Evolutionary conservation across 495 filamentous ascomycete genomes (phyloP).

Genomic region (Penicillium parvum): DNA sequence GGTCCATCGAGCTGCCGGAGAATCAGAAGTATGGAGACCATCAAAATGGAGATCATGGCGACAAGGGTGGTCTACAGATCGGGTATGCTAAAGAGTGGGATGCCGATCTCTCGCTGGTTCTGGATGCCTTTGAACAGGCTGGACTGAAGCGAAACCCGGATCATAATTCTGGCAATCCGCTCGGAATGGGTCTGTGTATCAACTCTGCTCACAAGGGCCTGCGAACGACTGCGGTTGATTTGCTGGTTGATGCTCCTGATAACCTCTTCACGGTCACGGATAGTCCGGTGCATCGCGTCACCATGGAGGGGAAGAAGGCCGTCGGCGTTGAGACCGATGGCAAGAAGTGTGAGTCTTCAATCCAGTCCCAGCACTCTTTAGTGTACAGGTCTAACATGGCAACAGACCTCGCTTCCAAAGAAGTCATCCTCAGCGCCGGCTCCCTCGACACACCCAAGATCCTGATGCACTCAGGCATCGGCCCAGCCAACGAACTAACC

Average conservation of each 20-base stretch:
- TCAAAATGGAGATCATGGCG: conserved; percentile 42
- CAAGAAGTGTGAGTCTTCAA: conserved; percentile 24
- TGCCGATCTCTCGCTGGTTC: conserved; percentile 39
- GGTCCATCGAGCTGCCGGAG: conserved; percentile 28
- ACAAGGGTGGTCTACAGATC: conserved; percentile 41
- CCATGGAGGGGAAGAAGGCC: conserved; percentile 48
- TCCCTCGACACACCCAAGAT: conserved; percentile 44
- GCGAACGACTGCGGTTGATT: conserved; percentile 49
- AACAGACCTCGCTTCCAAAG: conserved; percentile 26
- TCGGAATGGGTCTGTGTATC: conserved; percentile 50
- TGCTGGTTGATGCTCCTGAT: conserved; percentile 36
- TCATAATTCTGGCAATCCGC: conserved; percentile 56
- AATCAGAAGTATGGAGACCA: conserved; percentile 34
- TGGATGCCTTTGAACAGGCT: conserved; percentile 41
- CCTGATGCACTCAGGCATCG: conserved; percentile 44
- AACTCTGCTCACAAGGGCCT: conserved; percentile 45
- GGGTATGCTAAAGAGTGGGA: conserved; percentile 48
- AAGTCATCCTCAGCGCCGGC: conserved; percentile 46
- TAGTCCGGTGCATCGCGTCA: conserved; percentile 44
- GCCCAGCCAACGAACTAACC: conserved; percentile 20
- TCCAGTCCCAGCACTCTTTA: not conserved
- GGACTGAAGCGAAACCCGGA: conserved; percentile 51
- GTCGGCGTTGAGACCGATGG: conserved; percentile 48
- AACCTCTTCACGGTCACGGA: conserved; percentile 52
- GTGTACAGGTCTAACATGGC: not conserved